These are phyloP conservation scores for Raffaelea deltoideospora DNA, from an alignment of 2,329 filamentous ascomycete genomes.

Conservation along the genomic window DNA sequence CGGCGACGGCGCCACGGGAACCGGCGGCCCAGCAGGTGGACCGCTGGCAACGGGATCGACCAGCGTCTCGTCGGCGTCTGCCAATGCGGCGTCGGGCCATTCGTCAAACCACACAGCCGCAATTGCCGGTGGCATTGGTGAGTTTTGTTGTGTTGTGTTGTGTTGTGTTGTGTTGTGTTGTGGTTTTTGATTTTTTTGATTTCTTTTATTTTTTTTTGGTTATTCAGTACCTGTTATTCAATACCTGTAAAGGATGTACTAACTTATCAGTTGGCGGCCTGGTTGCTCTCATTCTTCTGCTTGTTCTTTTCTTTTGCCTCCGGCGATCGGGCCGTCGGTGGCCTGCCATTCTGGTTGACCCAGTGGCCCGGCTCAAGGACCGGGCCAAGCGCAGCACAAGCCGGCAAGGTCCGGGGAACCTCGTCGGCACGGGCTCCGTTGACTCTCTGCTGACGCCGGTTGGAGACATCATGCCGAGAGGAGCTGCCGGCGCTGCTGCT, in stretches of 20 bases:
- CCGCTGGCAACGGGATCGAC: background rate
- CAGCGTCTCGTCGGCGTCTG: background rate
- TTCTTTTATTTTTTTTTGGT: background rate
- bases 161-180: too few species aligned
- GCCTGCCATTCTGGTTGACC: slow-evolving; percentile 1
- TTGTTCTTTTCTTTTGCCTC: slow-evolving; percentile 4
- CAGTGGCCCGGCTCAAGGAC: background rate
- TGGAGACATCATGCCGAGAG: background rate
- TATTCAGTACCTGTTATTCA: background rate
- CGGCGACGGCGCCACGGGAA: too few species aligned
- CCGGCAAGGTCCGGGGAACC: background rate
- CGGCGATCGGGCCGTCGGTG: slow-evolving; percentile 1
- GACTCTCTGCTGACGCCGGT: background rate
- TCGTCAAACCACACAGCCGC: slow-evolving; percentile 1
- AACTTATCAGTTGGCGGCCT: background rate
- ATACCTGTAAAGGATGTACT: background rate
- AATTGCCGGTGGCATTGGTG: slow-evolving; percentile 3
- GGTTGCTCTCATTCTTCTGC: background rate
- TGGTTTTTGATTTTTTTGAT: background rate
- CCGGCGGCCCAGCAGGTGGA: too few species aligned
- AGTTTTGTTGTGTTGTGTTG: too few species aligned
- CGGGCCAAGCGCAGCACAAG: background rate
- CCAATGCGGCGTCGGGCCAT: too few species aligned
- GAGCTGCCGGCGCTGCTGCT: too few species aligned
- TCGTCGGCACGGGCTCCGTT: background rate